These are phyloP conservation scores for Metschnikowia cerradonensis DNA, from an alignment of 805 yeast genomes.

Conservation along the genomic window DNA sequence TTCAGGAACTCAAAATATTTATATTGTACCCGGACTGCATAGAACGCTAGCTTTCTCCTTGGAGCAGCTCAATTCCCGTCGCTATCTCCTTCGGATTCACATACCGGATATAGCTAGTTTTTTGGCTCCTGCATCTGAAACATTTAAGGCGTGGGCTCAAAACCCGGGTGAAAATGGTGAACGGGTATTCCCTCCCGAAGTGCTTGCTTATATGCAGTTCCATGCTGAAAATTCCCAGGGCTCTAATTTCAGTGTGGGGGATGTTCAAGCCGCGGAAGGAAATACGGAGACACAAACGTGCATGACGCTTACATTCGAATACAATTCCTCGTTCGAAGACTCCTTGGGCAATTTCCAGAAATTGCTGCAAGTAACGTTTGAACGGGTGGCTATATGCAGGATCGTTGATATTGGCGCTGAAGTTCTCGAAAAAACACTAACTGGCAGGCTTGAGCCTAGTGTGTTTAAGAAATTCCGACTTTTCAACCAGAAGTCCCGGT, in stretches of 20 bases:
- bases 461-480: conserved; percentile 21
- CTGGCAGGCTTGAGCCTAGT: conserved; percentile 22
- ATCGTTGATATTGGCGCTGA: conserved; percentile 21
- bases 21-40: conserved; percentile 25
- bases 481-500: conserved; percentile 18
- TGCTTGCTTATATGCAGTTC: background rate
- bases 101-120: conserved; percentile 39
- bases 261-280: too few species aligned
- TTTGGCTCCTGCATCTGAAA: conserved; percentile 24
- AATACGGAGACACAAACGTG: conserved; percentile 19
- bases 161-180: conserved; percentile 2
- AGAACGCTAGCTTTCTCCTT: conserved; percentile 30
- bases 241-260: background rate
- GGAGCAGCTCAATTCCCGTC: conserved; percentile 33
- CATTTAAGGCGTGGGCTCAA: conserved; percentile 13
- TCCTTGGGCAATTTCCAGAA: conserved; percentile 25
- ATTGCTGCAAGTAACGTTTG: conserved; percentile 27
- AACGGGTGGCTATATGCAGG: conserved; percentile 20
- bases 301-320: conserved; percentile 35
- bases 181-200: conserved; percentile 1
- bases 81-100: conserved; percentile 35
- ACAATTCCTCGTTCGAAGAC: conserved; percentile 29
- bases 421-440: conserved; percentile 27
- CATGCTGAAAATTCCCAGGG: background rate
- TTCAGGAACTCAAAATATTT: conserved; percentile 29